Conservation (phyloP, 2,329 filamentous ascomycete species). For the Penicillium sp. region DNA sequence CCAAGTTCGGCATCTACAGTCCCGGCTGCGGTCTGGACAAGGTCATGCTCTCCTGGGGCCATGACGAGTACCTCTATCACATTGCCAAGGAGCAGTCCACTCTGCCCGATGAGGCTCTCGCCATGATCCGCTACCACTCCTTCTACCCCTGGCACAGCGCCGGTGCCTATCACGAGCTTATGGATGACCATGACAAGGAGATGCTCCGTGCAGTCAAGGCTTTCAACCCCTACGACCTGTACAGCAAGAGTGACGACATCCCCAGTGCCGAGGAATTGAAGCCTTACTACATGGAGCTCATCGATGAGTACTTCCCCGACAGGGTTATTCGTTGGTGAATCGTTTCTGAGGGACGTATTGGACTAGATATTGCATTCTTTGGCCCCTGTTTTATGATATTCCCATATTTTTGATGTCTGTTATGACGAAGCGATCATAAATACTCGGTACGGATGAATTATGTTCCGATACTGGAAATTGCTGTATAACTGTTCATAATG, state of each 20-base stretch:
- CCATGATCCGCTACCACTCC: conserved; percentile 89
- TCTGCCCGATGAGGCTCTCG: conserved; percentile 74
- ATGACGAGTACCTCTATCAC: conserved; percentile 59
- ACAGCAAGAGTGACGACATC: conserved; percentile 82
- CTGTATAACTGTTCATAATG: no score
- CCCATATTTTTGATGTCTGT: conserved; percentile 12
- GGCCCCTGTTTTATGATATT: conserved; percentile 16
- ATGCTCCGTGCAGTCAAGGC: conserved; percentile 78
- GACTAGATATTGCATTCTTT: neutral
- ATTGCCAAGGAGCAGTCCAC: conserved; percentile 77
- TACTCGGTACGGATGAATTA: conserved; percentile 4
- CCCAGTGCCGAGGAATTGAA: conserved; percentile 74
- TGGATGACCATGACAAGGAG: conserved; percentile 73
- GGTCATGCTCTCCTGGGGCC: conserved; percentile 82
- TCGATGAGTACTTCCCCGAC: conserved; percentile 68
- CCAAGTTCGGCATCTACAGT: conserved; percentile 73
- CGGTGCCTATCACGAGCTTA: conserved; percentile 74
- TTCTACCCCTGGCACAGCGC: conserved; percentile 90
- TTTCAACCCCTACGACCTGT: conserved; percentile 88
- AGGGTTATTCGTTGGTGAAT: conserved; percentile 66
- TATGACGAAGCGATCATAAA: conserved; percentile 14
- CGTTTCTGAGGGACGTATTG: neutral
- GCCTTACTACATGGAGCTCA: conserved; percentile 70
- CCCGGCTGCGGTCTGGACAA: conserved; percentile 78
- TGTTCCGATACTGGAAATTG: no score